These are phyloP conservation scores for Albatrellus ellisii DNA, from an alignment of 768 basidiomycete species.

Conservation along the genomic window DNA sequence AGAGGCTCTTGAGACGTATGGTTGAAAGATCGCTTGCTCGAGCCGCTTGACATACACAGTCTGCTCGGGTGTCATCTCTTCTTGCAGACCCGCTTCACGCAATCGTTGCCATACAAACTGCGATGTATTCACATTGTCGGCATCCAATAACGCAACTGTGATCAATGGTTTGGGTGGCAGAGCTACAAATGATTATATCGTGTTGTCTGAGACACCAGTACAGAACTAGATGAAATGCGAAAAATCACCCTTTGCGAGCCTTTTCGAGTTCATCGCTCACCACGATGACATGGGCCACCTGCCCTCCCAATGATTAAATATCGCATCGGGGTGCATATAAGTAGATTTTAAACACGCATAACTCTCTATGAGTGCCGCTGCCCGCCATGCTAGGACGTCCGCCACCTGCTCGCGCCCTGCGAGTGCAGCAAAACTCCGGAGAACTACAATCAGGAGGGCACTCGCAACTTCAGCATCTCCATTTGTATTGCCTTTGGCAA, in stretches of 20 bases:
- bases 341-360: slow-evolving; percentile 32
- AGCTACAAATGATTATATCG: slow-evolving; percentile 37
- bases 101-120: slow-evolving; percentile 75
- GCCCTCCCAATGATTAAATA: background rate
- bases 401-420: slow-evolving; percentile 51
- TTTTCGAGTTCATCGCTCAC: slow-evolving; percentile 76
- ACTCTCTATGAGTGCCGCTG: slow-evolving; percentile 67
- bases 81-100: slow-evolving; percentile 36
- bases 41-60: slow-evolving; percentile 66
- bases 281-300: slow-evolving; percentile 89
- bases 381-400: slow-evolving; percentile 73
- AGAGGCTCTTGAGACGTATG: background rate
- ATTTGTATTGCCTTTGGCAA: background rate
- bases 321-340: background rate
- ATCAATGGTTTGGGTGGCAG: slow-evolving; percentile 76
- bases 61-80: slow-evolving; percentile 43
- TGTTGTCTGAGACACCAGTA: no score
- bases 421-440: slow-evolving; percentile 56
- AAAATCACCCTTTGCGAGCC: slow-evolving; percentile 60
- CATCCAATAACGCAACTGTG: slow-evolving; percentile 71
- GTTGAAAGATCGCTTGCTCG: slow-evolving; percentile 65
- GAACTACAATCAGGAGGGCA: slow-evolving; percentile 73
- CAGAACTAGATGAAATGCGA: background rate
- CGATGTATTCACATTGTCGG: slow-evolving; percentile 67
- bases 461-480: slow-evolving; percentile 42